A percentile compares a stretch with the other conserved stretches of the same genome.
Conservation (phyloP, 2,329 filamentous ascomycete species). For the Botrytis pseudocinerea region DNA sequence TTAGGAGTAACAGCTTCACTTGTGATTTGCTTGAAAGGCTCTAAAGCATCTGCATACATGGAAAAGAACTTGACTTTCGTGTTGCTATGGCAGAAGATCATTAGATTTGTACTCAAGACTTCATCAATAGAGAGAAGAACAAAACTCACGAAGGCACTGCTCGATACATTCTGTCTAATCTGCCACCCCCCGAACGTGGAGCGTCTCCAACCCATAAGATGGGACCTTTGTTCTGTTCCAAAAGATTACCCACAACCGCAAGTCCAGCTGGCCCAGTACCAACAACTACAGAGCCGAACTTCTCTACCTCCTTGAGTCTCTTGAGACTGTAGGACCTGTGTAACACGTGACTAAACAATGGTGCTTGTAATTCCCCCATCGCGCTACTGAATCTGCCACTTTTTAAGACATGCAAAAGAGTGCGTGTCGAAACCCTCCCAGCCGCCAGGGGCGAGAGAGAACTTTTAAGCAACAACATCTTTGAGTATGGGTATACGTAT, state of each 20-base stretch:
- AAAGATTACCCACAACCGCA: slow-evolving; percentile 60
- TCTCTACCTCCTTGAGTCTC: slow-evolving; percentile 18
- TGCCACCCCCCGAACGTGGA: slow-evolving; percentile 51
- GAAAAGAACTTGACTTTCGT: slow-evolving; percentile 62
- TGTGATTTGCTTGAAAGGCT: slow-evolving; percentile 54
- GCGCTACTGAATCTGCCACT: slow-evolving; percentile 5
- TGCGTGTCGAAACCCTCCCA: slow-evolving; percentile 12
- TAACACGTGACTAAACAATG: not conserved
- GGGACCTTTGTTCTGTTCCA: slow-evolving; percentile 53
- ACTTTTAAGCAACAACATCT: slow-evolving; percentile 12
- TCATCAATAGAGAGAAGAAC: not conserved
- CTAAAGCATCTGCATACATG: slow-evolving; percentile 54
- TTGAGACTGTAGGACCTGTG: slow-evolving; percentile 6
- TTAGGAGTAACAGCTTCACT: slow-evolving; percentile 50
- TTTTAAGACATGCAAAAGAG: slow-evolving; percentile 8
- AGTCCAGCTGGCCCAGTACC: slow-evolving; percentile 61
- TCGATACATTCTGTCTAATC: slow-evolving; percentile 55
- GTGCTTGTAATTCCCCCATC: slow-evolving; percentile 7
- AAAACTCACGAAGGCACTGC: slow-evolving; percentile 54
- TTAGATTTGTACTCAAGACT: not conserved
- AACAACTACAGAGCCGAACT: slow-evolving; percentile 57
- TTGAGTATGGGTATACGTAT: not conserved
- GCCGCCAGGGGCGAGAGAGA: slow-evolving; percentile 9
- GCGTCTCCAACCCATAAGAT: slow-evolving; percentile 60
- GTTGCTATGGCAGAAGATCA: slow-evolving; percentile 45